These are phyloP conservation scores for Ophiognomonia clavigignenti-juglandacearum DNA, from an alignment of 2,329 filamentous ascomycete genomes.

Conservation along the genomic window DNA sequence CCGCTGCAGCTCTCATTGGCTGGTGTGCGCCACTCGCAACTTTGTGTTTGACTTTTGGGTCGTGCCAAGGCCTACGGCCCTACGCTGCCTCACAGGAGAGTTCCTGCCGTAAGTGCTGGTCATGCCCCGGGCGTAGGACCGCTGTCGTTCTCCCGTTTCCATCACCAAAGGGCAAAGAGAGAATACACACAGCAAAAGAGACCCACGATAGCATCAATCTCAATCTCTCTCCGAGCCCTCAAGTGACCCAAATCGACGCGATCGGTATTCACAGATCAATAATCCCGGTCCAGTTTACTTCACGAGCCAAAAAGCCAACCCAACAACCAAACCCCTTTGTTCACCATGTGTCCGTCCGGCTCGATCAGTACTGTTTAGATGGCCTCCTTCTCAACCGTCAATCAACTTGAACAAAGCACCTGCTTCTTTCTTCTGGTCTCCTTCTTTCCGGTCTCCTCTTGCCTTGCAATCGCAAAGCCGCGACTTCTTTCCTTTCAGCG, in stretches of 20 bases:
- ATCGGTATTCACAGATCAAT: constrained; percentile 1
- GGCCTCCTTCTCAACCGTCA: constrained; percentile 22
- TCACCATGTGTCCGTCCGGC: constrained; percentile 4
- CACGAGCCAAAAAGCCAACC: too few species aligned
- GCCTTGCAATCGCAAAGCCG: constrained; percentile 14
- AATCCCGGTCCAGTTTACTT: not conserved
- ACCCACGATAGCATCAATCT: not conserved
- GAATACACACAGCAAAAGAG: not conserved
- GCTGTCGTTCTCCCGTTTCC: not conserved
- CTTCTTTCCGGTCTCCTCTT: constrained; percentile 16
- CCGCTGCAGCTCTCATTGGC: not conserved
- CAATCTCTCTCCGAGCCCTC: not conserved
- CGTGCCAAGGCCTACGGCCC: too few species aligned
- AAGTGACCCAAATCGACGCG: not conserved
- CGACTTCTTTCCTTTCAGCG: constrained; percentile 10
- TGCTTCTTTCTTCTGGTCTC: constrained; percentile 22
- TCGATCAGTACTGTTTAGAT: constrained; percentile 24
- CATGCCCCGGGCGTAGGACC: not conserved
- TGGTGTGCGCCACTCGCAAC: not conserved
- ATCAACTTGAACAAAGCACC: constrained; percentile 17
- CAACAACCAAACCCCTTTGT: too few species aligned
- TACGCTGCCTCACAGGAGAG: not conserved
- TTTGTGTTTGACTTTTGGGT: not conserved
- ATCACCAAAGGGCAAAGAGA: not conserved
- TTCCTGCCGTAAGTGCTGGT: not conserved